These are phyloP conservation scores for Ettlia oleoabundans DNA, from an alignment of 139 green algal species.

Conservation along the genomic window DNA sequence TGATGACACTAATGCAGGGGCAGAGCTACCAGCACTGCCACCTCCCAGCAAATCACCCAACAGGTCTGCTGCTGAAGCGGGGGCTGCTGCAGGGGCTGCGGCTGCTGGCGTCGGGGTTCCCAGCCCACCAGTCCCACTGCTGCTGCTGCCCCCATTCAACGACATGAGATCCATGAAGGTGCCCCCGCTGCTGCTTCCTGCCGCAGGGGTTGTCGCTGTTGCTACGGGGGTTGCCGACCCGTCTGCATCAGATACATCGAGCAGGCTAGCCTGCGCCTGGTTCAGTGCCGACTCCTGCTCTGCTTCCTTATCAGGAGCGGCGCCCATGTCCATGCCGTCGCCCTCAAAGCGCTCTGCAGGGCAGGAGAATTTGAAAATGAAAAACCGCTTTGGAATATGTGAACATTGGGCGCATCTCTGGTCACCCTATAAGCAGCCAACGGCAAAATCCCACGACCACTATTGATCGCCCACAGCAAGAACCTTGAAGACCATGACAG, in stretches of 20 bases:
- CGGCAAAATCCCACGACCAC: too few relatives aligned
- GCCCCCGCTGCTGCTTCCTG: not conserved
- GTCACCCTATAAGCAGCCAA: too few relatives aligned
- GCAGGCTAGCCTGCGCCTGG: constrained; percentile 14
- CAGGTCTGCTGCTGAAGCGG: not conserved
- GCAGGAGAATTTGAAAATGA: too few relatives aligned
- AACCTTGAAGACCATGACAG: too few relatives aligned
- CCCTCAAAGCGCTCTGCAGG: constrained; percentile 24
- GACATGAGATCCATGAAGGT: not conserved
- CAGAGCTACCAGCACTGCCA: not conserved
- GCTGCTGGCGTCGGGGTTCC: not conserved
- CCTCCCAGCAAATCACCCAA: constrained; percentile 24
- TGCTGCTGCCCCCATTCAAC: not conserved
- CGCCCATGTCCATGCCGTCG: constrained; percentile 17
- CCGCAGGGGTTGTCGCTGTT: not conserved
- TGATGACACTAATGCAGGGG: not conserved
- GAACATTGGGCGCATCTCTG: not conserved
- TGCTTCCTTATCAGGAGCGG: not conserved
- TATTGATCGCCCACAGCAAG: too few relatives aligned
- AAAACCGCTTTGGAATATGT: too few relatives aligned
- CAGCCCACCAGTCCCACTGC: not conserved
- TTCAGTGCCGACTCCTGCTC: not conserved
- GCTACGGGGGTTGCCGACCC: not conserved
- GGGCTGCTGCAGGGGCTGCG: not conserved
- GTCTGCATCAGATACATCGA: constrained; percentile 26